Base-by-base conservation (phyloP, 2,329 filamentous ascomycete species). In the Thermothelomyces thermophilus region DNA sequence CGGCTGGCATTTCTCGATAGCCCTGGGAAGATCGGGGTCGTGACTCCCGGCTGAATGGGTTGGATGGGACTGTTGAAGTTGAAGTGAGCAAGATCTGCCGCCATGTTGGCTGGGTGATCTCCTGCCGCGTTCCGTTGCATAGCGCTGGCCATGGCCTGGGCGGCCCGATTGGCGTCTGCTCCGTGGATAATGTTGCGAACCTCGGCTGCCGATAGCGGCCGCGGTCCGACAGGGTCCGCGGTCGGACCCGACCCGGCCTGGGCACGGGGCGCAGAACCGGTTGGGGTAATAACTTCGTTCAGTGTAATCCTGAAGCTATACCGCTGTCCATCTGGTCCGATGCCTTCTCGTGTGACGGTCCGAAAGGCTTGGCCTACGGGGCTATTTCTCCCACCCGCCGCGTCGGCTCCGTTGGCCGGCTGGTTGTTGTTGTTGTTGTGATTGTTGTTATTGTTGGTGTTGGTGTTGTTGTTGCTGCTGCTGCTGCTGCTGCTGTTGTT, bases 121-220 rank as follows among this genome's bases (percentile, higher is more conserved):
- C 66, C 71, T 3, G 75, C 75, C 31, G 72, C 68, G 57, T 72
- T 78, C 48, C 75, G 68, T 37, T 76, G 73, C 72, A 78, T 74
- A 31, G 74, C 72, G 55, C 68, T 67, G 2, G 72, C 67, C 66
- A 73, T 70, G 17, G 63, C 60, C 34, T 68, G 63, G 1, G 69
- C 68, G 3, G 72, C 70, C 55, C 75, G 70, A 30, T 62, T 66
- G 20, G 69, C 65, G 58, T 78, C 75, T 5, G 70, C 71, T 30
- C 65, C 65, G 26, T 72, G 70, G 10, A 76, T 58, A 26, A 74
- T 70, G 47, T 68, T 73, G 41, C 73, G 72, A 3, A 74, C 63
- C 13, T 78, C 75, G 20, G 63, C 60, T 2, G 69, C 63, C 11
- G 72, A 70, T 26, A 75, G 59, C 7, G 64, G 58, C 9, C 63